Evolutionary conservation across 345 rosid genomes (phyloP).

Genomic region (Brassica napus): Da-Ae NC_063442.1:43885001-43885500

Average conservation of each 20-base stretch:
- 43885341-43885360: background rate
- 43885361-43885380: background rate
- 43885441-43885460: too few relatives aligned
- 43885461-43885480: too few relatives aligned
- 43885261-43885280: background rate
- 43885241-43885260: background rate
- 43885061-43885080: conserved; percentile 3
- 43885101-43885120: background rate
- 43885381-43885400: too few relatives aligned
- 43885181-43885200: background rate
- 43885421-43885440: too few relatives aligned
- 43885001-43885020: background rate
- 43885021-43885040: conserved; percentile 6
- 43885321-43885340: background rate
- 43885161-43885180: background rate
- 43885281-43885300: background rate
- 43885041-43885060: conserved; percentile 7
- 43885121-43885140: background rate
- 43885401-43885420: too few relatives aligned
- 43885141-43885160: background rate
- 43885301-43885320: background rate
- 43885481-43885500: too few relatives aligned
- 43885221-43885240: background rate
- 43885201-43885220: too few relatives aligned
- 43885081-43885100: conserved; percentile 23